These are phyloP conservation scores for Phaffia tasmanica DNA, from an alignment of 768 basidiomycete species.

Conservation along the genomic window DNA sequence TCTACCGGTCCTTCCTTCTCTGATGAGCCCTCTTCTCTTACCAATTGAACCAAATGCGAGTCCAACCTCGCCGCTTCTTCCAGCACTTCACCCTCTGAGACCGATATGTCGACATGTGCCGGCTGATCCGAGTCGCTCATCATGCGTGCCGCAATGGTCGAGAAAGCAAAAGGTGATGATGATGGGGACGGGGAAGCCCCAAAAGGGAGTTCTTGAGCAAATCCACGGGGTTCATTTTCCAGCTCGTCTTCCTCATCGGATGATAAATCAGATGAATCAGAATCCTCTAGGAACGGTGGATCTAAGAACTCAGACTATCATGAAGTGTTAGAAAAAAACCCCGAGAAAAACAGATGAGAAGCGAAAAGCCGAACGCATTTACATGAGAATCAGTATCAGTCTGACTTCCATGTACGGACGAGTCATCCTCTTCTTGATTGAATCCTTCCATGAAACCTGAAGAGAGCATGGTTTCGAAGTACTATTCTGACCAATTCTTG, in stretches of 20 bases:
- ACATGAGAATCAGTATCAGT: background rate
- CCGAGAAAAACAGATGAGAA: background rate
- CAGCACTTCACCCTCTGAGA: background rate
- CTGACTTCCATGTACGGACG: too few species aligned
- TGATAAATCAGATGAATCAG: slow-evolving; percentile 9
- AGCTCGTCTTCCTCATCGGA: slow-evolving; percentile 11
- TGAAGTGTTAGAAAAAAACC: background rate
- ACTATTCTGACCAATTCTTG: background rate
- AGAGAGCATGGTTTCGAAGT: slow-evolving; percentile 25
- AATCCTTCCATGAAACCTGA: slow-evolving; percentile 17
- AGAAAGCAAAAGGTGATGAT: background rate
- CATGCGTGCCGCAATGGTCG: background rate
- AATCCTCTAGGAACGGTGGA: slow-evolving; percentile 15
- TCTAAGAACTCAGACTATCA: background rate
- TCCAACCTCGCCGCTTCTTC: too few species aligned
- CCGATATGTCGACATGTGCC: background rate
- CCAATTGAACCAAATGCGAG: too few species aligned
- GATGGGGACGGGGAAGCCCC: background rate
- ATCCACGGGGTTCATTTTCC: background rate
- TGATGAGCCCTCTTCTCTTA: too few species aligned
- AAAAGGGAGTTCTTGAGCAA: too few species aligned
- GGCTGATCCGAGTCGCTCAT: background rate
- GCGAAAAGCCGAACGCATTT: background rate
- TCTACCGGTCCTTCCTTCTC: too few species aligned
- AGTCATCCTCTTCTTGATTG: background rate